A percentile compares a stretch with the other conserved stretches of the same genome.
Conservation (phyloP, 192 early-diverging fungal genomes). For the Gigaspora rosea region DNA sequence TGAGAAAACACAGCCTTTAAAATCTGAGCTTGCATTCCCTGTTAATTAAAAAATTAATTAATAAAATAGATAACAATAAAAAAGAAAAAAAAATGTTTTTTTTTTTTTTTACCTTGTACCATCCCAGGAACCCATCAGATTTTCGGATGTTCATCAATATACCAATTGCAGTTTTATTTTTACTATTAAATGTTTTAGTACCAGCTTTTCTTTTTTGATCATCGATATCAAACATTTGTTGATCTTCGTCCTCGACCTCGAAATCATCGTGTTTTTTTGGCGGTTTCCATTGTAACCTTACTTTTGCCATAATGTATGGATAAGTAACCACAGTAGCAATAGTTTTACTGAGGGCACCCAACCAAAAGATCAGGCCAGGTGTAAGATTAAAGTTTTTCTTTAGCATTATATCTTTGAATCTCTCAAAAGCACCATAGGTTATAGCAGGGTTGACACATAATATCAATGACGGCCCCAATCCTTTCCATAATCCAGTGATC, state of each 20-base stretch:
- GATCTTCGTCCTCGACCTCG: slow-evolving; percentile 31
- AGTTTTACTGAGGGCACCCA: slow-evolving; percentile 93
- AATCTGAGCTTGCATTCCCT: slow-evolving; percentile 98
- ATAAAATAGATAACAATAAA: slow-evolving; percentile 3
- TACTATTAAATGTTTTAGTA: slow-evolving; percentile 32
- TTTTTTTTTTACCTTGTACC: slow-evolving; percentile 81
- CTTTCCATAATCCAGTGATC: slow-evolving; percentile 82
- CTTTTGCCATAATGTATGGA: slow-evolving; percentile 99
- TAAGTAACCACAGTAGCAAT: slow-evolving; percentile 85
- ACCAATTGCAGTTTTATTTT: slow-evolving; percentile 83
- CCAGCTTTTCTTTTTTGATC: slow-evolving; percentile 28
- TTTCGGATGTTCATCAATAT: slow-evolving; percentile 79
- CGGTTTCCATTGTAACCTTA: slow-evolving; percentile 90
- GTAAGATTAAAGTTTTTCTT: slow-evolving; percentile 59
- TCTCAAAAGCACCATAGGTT: slow-evolving; percentile 95
- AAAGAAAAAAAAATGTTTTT: slow-evolving; percentile 20
- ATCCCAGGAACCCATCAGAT: slow-evolving; percentile 82
- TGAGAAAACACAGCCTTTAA: slow-evolving; percentile 99
- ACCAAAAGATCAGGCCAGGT: slow-evolving; percentile 85
- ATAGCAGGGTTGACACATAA: slow-evolving; percentile 96
- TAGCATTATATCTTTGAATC: slow-evolving; percentile 63
- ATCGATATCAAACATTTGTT: slow-evolving; percentile 47
- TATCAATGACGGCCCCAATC: slow-evolving; percentile 88
- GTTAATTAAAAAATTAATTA: slow-evolving; percentile 3
- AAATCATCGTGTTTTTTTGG: slow-evolving; percentile 43